Evolutionary conservation across 2,329 filamentous ascomycete species (phyloP), one percentile per base, ranked within the genome.

Genomic region (Talaromyces funiculosus): DNA sequence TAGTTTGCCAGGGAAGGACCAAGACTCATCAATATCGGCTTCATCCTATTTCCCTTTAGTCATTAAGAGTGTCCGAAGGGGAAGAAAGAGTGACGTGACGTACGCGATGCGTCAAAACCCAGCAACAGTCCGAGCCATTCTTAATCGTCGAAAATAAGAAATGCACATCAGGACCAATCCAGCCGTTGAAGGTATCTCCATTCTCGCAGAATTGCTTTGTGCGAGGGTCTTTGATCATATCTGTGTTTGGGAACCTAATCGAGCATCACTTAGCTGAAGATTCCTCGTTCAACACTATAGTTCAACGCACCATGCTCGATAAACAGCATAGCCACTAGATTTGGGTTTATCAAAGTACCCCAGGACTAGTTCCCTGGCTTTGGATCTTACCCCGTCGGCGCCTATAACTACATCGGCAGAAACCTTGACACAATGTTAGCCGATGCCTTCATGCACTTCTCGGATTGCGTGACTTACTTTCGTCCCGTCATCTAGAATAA

Each of bases 21-120:
- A 84, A 1, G 80, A 81, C 69, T 85, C 80, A 61, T 82, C 76
- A 59, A 84, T 83, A 64, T 84, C 78, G 62, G 79, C 77, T 59
- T 80, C 77, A 63, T 84, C 83, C 61, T 78, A 22, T 31, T 20
- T 14, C 14, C 4, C 7, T 18, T 12, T 18, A 26, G 20, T 7
- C n/a, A n/a, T 14, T 31, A 47, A 56, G 6, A 20, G 20, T n/a
- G n/a, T n/a, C 26, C 7, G n/a, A 33, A 6, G 8, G 4, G 14
- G 9, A 51, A 7, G 45, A 18, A 6, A 31, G 16, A 14, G 16
- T 0, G 7, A 16, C 4, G 12, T 26, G 53, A 40, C 62, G 38
- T 62, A 78, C 77, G 62, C 75, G 78, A 67, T 84, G 82, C 31
- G 82, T 83, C 57, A 81, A 80, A 5, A 83, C 82, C 81, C 81